Percentiles rank a stretch among this genome's conserved stretches.
These are phyloP conservation scores for Ceratocystis colombiana DNA, from an alignment of 2,329 filamentous ascomycete genomes.

Conservation along the genomic window DNA sequence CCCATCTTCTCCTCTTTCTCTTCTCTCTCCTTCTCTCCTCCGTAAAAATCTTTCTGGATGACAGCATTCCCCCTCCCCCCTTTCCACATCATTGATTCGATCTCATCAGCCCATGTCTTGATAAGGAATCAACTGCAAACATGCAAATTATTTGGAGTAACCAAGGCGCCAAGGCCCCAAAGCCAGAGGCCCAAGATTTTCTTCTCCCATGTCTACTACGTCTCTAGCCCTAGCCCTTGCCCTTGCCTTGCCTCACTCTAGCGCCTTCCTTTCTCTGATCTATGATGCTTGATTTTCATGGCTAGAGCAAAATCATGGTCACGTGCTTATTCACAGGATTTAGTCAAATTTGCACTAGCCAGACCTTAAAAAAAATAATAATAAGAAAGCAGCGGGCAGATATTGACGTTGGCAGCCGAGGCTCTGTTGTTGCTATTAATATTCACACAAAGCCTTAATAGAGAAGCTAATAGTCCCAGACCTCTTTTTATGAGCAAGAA, in stretches of 20 bases:
- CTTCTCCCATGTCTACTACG: neutral
- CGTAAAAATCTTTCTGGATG: neutral
- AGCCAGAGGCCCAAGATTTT: slow-evolving; percentile 1
- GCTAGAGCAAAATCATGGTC: neutral
- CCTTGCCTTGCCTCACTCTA: neutral
- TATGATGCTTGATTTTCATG: neutral
- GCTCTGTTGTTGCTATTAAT: neutral
- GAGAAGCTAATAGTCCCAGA: neutral
- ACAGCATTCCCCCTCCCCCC: neutral
- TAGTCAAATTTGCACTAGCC: neutral
- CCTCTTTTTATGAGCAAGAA: neutral
- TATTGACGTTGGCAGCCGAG: neutral
- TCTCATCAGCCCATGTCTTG: neutral
- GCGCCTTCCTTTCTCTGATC: neutral
- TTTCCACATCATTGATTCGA: neutral
- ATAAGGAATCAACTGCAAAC: neutral
- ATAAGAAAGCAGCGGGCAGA: neutral
- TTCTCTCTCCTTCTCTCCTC: neutral
- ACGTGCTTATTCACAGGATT: neutral
- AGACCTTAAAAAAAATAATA: neutral
- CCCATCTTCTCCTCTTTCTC: neutral
- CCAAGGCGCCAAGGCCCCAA: neutral
- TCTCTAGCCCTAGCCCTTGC: neutral
- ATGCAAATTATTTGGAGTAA: slow-evolving; percentile 1
- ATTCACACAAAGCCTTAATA: neutral